phyloP scores from a whole-genome alignment of 2,329 filamentous ascomycete genomes.

The Trichoderma pleuroti region DNA sequence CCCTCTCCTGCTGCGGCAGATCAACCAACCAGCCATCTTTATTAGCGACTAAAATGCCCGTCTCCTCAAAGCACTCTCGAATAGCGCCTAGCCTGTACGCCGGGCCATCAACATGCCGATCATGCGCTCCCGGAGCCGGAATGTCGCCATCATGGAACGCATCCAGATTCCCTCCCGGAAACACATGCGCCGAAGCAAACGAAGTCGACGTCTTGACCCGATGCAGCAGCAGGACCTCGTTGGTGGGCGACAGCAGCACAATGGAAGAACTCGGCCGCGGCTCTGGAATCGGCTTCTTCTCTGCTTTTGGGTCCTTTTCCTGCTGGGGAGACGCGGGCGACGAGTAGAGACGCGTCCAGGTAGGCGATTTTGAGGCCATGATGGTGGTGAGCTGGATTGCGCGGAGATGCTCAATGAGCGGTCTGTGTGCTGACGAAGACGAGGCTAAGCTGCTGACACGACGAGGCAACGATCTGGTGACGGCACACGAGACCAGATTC shows the following conservation, averaged over 20 bases:
- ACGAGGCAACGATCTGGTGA: constrained; percentile 9
- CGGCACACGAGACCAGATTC: constrained; percentile 7
- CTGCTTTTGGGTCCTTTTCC: constrained; percentile 16
- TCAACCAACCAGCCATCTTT: constrained; percentile 55
- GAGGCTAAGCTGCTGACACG: not conserved
- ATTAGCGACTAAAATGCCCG: constrained; percentile 75
- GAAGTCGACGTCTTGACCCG: constrained; percentile 77
- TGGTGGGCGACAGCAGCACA: constrained; percentile 77
- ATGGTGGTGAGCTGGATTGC: not conserved
- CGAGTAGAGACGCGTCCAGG: constrained; percentile 13
- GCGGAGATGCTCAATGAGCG: not conserved
- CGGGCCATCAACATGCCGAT: constrained; percentile 65
- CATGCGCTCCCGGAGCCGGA: constrained; percentile 43
- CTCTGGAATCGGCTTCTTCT: constrained; percentile 31
- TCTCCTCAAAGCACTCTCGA: constrained; percentile 92
- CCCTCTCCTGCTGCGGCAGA: constrained; percentile 56
- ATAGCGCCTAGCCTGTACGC: constrained; percentile 81
- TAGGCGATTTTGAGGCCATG: constrained; percentile 12
- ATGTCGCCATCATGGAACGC: constrained; percentile 68
- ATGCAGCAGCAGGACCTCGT: constrained; percentile 84
- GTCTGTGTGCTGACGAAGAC: not conserved
- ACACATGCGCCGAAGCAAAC: constrained; percentile 91
- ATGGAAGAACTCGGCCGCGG: constrained; percentile 72
- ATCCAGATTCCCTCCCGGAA: constrained; percentile 85
- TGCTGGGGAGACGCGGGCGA: constrained; percentile 17